Conservation (phyloP, 169 alveolate genomes). For the Eimeria falciformis region DNA sequence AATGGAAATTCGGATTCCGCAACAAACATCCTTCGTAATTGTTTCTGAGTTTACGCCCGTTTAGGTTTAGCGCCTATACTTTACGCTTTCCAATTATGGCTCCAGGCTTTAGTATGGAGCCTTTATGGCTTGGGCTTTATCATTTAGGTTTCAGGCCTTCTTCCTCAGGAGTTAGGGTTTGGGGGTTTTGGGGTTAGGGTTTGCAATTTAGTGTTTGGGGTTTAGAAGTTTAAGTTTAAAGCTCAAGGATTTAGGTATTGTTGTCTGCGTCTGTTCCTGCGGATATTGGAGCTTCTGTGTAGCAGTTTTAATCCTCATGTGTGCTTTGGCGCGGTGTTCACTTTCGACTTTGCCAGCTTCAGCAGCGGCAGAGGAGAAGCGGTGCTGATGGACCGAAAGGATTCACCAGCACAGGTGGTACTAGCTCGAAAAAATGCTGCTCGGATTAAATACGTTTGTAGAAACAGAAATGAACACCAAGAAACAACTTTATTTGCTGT, state of each 20-base stretch:
- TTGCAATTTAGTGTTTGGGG: not conserved
- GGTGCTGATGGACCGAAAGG: too few species aligned
- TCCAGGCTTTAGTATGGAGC: not conserved
- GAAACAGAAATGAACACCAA: not conserved
- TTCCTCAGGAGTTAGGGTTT: slow-evolving; percentile 14
- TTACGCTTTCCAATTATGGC: not conserved
- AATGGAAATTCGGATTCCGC: not conserved
- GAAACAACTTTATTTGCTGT: too few species aligned
- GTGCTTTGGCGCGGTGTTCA: not conserved
- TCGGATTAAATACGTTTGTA: not conserved
- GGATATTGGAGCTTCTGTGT: not conserved
- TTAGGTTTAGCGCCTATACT: not conserved
- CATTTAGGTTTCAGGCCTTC: slow-evolving; percentile 4
- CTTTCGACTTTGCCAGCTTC: not conserved
- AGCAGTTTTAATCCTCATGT: not conserved
- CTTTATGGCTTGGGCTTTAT: not conserved
- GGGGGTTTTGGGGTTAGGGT: not conserved
- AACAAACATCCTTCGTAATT: not conserved
- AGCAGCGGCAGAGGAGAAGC: not conserved
- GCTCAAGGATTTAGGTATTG: not conserved
- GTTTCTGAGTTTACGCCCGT: not conserved
- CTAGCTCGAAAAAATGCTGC: not conserved
- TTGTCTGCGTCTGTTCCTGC: not conserved
- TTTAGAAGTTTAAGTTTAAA: slow-evolving; percentile 14
- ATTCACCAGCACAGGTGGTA: not conserved